Conservation (phyloP, 495 filamentous ascomycete species). For the Daldinia concentrica region DNA sequence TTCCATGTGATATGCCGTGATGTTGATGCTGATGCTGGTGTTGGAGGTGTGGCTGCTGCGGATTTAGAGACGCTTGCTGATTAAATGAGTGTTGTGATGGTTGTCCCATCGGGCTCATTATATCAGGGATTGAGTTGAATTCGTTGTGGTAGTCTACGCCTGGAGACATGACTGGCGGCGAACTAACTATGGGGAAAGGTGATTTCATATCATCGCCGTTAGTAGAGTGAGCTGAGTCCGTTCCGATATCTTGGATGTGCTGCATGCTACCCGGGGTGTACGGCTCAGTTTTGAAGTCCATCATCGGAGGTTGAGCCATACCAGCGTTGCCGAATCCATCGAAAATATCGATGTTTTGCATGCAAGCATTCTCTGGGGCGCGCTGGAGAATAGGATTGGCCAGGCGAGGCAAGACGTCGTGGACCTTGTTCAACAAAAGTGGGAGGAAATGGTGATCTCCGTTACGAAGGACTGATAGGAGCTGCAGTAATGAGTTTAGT, state of each 20-base stretch:
- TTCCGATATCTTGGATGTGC: slow-evolving; percentile 54
- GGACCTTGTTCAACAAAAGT: slow-evolving; percentile 73
- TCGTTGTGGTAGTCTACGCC: slow-evolving; percentile 51
- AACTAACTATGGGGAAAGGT: slow-evolving; percentile 53
- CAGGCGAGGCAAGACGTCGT: slow-evolving; percentile 70
- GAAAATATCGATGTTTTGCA: slow-evolving; percentile 64
- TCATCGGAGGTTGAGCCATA: slow-evolving; percentile 55
- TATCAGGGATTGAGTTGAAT: slow-evolving; percentile 57
- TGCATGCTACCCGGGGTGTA: slow-evolving; percentile 47
- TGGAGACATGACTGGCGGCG: slow-evolving; percentile 57
- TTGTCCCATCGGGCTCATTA: slow-evolving; percentile 59
- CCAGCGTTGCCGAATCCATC: slow-evolving; percentile 64
- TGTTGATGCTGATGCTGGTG: slow-evolving; percentile 48
- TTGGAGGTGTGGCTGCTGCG: slow-evolving; percentile 49
- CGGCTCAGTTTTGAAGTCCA: slow-evolving; percentile 47
- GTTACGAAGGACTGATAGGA: slow-evolving; percentile 73
- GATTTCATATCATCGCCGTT: slow-evolving; percentile 56
- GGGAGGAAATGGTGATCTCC: slow-evolving; percentile 77
- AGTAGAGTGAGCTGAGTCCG: slow-evolving; percentile 51
- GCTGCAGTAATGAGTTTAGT: slow-evolving; percentile 71
- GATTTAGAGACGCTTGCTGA: slow-evolving; percentile 45
- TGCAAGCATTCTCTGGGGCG: slow-evolving; percentile 56
- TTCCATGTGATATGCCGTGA: slow-evolving; percentile 47
- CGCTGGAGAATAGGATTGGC: slow-evolving; percentile 64
- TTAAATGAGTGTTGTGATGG: slow-evolving; percentile 44